phyloP scores from a whole-genome alignment of 768 basidiomycete species.

The Pleurotus sapidus region DNA sequence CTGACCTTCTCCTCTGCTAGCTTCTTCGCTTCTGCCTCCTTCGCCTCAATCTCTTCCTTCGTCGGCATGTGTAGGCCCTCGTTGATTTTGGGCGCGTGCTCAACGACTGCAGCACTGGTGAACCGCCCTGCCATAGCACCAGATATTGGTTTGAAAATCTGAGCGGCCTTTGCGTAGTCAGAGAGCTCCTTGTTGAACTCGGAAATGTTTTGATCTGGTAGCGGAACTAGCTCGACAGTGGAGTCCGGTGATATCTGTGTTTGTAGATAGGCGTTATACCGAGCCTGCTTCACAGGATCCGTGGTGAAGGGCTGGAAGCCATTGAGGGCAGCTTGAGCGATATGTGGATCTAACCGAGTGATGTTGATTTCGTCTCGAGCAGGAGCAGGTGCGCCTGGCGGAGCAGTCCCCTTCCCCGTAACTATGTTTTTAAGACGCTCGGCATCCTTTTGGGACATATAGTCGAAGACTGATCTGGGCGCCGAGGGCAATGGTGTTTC shows the following conservation, averaged over 20 bases:
- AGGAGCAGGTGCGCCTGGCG: constrained; percentile 21
- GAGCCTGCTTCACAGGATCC: constrained; percentile 76
- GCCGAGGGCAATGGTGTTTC: constrained; percentile 70
- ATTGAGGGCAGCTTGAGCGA: constrained; percentile 81
- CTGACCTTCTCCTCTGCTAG: constrained; percentile 58
- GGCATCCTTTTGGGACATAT: constrained; percentile 86
- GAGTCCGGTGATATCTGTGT: constrained; percentile 59
- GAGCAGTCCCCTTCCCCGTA: constrained; percentile 23
- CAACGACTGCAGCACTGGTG: constrained; percentile 75
- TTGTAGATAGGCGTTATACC: constrained; percentile 80
- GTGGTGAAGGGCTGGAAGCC: constrained; percentile 89
- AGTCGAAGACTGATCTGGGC: constrained; percentile 89
- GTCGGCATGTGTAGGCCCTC: constrained; percentile 70
- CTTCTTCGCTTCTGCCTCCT: constrained; percentile 38
- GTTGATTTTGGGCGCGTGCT: constrained; percentile 54
- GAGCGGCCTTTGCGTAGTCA: constrained; percentile 85
- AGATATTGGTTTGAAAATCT: constrained; percentile 87
- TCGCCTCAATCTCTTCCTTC: constrained; percentile 38
- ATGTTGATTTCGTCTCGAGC: constrained; percentile 35
- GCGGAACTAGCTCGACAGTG: constrained; percentile 45
- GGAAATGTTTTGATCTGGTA: constrained; percentile 57
- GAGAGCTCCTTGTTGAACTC: constrained; percentile 79
- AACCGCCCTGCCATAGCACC: constrained; percentile 96
- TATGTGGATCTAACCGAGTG: constrained; percentile 67
- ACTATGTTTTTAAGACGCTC: constrained; percentile 75